Percentiles rank a stretch among this genome's conserved stretches.
These are phyloP conservation scores for Fallopia convolvulus DNA, from an alignment of 148 eudicot genomes.

Conservation along the genomic window DNA sequence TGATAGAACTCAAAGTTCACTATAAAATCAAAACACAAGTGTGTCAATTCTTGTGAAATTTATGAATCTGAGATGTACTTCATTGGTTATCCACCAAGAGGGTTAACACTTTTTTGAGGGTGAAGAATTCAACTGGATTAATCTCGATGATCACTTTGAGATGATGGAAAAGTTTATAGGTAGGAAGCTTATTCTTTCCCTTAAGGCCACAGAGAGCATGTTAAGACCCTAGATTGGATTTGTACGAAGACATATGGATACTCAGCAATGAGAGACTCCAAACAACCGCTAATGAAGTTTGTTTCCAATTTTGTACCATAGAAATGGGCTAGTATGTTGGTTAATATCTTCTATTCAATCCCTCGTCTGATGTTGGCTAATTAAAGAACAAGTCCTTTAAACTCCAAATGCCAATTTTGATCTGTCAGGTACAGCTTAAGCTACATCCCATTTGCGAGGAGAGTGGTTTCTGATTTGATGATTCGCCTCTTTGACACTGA, in stretches of 20 bases:
- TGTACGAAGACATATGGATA: no score
- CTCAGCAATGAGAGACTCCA: neutral
- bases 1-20: neutral
- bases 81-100: neutral
- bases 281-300: neutral
- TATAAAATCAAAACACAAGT: neutral
- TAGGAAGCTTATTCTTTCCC: no score
- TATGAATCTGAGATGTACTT: neutral
- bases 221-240: no score
- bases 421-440: slow-evolving; percentile 84
- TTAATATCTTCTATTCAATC: neutral
- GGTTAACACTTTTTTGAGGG: neutral
- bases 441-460: slow-evolving; percentile 81
- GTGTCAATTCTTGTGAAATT: neutral
- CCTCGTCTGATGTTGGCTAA: neutral
- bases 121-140: neutral
- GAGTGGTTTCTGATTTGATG: slow-evolving; percentile 55
- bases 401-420: neutral
- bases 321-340: neutral
- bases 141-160: neutral
- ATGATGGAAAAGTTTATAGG: no score
- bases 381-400: neutral
- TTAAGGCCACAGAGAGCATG: no score
- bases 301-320: neutral
- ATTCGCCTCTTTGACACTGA: slow-evolving; percentile 82